Evolutionary conservation across 306 rosid genomes (phyloP).

Genomic region (Datisca glomerata): DNA sequence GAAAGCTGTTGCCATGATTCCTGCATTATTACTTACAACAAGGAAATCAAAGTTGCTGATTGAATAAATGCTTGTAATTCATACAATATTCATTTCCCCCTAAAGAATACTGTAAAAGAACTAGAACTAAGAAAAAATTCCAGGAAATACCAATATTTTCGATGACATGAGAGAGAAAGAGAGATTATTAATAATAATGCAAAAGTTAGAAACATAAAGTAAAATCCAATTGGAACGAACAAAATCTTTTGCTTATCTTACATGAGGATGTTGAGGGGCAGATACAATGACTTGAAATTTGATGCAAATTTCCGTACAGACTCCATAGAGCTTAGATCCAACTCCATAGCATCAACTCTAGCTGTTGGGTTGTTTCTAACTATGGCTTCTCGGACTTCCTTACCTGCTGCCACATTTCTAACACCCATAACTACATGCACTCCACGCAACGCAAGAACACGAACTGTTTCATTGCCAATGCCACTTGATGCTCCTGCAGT

Average conservation of each 20-base stretch:
- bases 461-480: slow-evolving; percentile 63
- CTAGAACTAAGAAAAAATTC: too few species aligned
- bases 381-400: slow-evolving; percentile 37
- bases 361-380: slow-evolving; percentile 57
- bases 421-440: slow-evolving; percentile 74
- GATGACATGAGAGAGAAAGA: too few species aligned
- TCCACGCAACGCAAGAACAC: slow-evolving; percentile 84
- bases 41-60: slow-evolving; percentile 4
- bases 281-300: slow-evolving; percentile 33
- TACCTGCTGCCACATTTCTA: slow-evolving; percentile 46
- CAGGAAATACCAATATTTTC: too few species aligned
- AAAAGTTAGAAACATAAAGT: too few species aligned
- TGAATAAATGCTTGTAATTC: too few species aligned
- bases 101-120: too few species aligned
- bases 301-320: slow-evolving; percentile 67
- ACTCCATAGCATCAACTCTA: slow-evolving; percentile 61
- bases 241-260: slow-evolving; percentile 24
- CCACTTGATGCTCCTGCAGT: slow-evolving; percentile 76
- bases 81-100: too few species aligned
- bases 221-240: background rate
- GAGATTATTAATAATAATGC: too few species aligned
- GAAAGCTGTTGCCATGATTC: slow-evolving; percentile 58
- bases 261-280: slow-evolving; percentile 69
- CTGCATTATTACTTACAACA: slow-evolving; percentile 84
- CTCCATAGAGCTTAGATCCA: slow-evolving; percentile 60